Evolutionary conservation across 164 flowering plant species (phyloP).

Genomic region (Echeveria elegans): DNA sequence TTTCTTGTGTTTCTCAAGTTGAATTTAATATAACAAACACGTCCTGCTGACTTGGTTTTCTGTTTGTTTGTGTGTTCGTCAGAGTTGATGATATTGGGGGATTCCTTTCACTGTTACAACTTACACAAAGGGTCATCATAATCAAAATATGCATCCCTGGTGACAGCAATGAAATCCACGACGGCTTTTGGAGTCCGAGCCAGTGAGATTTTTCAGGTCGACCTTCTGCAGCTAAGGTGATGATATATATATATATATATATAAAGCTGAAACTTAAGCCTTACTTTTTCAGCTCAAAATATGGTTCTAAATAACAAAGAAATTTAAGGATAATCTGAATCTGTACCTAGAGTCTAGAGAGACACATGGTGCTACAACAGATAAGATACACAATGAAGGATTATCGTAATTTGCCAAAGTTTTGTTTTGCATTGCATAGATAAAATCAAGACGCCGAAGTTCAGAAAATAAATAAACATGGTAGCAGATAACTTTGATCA

Average conservation of each 20-base stretch:
- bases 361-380: neutral
- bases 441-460: too few relatives aligned
- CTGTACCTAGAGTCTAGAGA: too few relatives aligned
- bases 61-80: conserved; percentile 11
- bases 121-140: conserved; percentile 20
- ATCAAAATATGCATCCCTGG: conserved; percentile 22
- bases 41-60: neutral
- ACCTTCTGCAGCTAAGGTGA: conserved; percentile 11
- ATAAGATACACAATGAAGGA: neutral
- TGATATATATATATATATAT: neutral
- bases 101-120: conserved; percentile 34
- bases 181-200: conserved; percentile 14
- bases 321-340: neutral
- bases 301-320: conserved; percentile 34
- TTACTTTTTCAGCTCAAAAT: conserved; percentile 28
- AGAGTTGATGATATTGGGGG: conserved; percentile 43
- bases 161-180: conserved; percentile 3
- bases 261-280: neutral
- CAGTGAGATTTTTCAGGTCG: neutral
- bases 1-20: neutral
- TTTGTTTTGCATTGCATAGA: too few relatives aligned
- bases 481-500: too few relatives aligned
- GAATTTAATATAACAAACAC: neutral
- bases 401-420: too few relatives aligned
- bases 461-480: too few relatives aligned